These are phyloP conservation scores for Kazachstania kunashirensis DNA, from an alignment of 805 yeast genomes.

Conservation along the genomic window DNA sequence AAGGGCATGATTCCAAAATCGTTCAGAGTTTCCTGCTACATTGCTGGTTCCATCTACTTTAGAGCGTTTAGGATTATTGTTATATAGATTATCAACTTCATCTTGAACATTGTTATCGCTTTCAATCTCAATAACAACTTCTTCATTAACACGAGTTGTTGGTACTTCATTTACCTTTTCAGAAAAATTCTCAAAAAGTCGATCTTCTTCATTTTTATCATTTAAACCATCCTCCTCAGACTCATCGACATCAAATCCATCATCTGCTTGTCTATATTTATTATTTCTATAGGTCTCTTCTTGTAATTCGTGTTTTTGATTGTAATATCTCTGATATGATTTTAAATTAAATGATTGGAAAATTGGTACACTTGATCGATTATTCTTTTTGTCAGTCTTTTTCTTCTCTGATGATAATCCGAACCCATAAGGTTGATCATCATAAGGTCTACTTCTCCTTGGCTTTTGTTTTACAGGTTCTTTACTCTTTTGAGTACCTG, in stretches of 20 bases:
- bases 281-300: background rate
- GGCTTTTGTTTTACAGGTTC: background rate
- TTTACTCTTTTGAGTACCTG: constrained; percentile 1
- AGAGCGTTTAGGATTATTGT: no score
- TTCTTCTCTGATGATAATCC: constrained; percentile 9
- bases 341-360: constrained; percentile 24
- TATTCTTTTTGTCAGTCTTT: background rate
- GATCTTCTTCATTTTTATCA: background rate
- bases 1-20: constrained; percentile 10
- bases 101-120: no score
- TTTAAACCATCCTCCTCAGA: background rate
- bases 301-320: background rate
- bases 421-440: constrained; percentile 29
- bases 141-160: no score
- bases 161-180: no score
- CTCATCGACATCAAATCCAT: background rate
- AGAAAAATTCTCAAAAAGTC: no score
- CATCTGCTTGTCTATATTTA: background rate
- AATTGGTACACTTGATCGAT: constrained; percentile 11
- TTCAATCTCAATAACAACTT: no score
- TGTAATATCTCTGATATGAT: constrained; percentile 14
- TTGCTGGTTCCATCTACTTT: no score
- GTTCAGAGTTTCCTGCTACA: no score
- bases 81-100: no score
- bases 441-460: constrained; percentile 23